Conservation (phyloP, 176 grass and related monocot species). For the Secale cereale region DNA sequence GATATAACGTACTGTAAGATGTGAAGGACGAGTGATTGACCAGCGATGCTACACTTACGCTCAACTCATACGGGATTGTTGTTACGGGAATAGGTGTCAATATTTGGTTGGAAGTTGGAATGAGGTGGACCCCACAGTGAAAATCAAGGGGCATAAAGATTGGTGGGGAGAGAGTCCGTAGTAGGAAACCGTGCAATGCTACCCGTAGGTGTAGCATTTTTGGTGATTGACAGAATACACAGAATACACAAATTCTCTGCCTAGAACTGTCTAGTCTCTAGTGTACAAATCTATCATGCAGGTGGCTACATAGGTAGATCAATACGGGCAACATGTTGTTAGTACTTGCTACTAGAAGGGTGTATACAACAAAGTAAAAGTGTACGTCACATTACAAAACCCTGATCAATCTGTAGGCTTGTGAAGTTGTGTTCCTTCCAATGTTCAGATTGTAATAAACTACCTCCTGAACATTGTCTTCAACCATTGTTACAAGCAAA, state of each 20-base stretch:
- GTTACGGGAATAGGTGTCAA: too few relatives aligned
- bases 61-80: too few relatives aligned
- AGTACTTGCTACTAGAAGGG: neutral
- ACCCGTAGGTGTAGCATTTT: too few relatives aligned
- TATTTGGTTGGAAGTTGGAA: too few relatives aligned
- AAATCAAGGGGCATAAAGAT: too few relatives aligned
- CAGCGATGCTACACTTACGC: too few relatives aligned
- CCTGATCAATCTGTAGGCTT: neutral
- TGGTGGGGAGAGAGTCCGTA: too few relatives aligned
- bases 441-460: neutral
- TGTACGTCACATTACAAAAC: conserved; percentile 24
- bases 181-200: too few relatives aligned
- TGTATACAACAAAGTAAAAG: neutral
- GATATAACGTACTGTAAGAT: neutral
- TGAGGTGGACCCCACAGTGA: too few relatives aligned
- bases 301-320: neutral
- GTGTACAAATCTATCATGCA: conserved; percentile 4
- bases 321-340: conserved; percentile 9
- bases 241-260: conserved; percentile 1
- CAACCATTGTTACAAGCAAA: neutral
- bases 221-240: too few relatives aligned
- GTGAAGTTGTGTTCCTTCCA: neutral
- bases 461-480: neutral
- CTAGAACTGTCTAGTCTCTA: conserved; percentile 15
- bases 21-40: neutral